Percentiles rank a stretch among this genome's conserved stretches.
Conservation (phyloP, 768 basidiomycete genomes). For the Jaapia argillacea region DNA sequence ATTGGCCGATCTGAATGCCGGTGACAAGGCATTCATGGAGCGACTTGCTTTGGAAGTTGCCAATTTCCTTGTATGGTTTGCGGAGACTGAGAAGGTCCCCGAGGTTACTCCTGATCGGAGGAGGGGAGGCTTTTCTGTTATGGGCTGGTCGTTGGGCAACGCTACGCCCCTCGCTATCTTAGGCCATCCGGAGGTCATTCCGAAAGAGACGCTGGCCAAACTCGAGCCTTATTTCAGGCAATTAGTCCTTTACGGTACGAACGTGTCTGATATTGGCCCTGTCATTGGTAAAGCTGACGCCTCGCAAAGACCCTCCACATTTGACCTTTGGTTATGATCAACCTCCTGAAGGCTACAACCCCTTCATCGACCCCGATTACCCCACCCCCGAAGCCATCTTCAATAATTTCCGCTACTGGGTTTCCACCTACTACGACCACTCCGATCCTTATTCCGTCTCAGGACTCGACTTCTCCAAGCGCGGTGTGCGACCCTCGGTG, state of each 20-base stretch:
- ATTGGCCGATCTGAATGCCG: conserved; percentile 18
- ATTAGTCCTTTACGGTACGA: conserved; percentile 24
- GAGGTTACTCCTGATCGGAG: conserved; percentile 16
- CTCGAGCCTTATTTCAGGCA: conserved; percentile 22
- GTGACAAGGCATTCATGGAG: conserved; percentile 18
- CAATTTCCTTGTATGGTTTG: conserved; percentile 19
- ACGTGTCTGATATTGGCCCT: not conserved
- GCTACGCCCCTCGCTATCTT: conserved; percentile 20
- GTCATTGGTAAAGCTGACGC: not conserved
- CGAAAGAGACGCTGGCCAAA: conserved; percentile 10
- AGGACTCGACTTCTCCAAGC: conserved; percentile 14
- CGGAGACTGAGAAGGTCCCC: conserved; percentile 18
- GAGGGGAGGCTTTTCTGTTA: conserved; percentile 24
- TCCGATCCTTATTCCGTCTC: conserved; percentile 6
- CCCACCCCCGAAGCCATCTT: conserved; percentile 16
- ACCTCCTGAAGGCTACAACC: conserved; percentile 12
- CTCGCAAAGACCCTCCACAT: conserved; percentile 21
- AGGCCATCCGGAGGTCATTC: conserved; percentile 15
- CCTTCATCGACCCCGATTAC: conserved; percentile 13
- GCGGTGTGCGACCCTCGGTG: conserved; percentile 10
- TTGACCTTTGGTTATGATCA: conserved; percentile 18
- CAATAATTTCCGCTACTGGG: conserved; percentile 17
- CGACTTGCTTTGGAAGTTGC: conserved; percentile 15
- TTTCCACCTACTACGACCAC: conserved; percentile 20
- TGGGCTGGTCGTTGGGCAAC: conserved; percentile 31